phyloP scores from a whole-genome alignment of 78 protist species.

The Dictyostelium firmibasis region DNA sequence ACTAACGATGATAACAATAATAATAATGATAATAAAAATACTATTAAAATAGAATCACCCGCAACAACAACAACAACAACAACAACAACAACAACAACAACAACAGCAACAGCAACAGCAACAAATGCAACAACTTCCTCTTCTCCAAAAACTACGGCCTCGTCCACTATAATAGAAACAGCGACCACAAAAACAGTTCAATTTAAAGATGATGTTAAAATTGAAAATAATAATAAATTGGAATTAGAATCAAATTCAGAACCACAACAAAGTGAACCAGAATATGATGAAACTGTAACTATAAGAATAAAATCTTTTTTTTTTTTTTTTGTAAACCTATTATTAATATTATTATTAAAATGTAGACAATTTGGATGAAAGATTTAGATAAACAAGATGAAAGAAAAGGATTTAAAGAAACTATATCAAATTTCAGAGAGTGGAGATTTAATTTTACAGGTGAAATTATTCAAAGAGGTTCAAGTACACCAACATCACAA shows the following conservation, averaged over 20 bases:
- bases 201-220: constrained; percentile 6
- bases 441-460: constrained; percentile 72
- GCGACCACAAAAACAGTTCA: neutral
- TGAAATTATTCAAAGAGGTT: constrained; percentile 12
- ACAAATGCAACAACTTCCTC: too few species aligned
- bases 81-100: too few species aligned
- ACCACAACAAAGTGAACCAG: neutral
- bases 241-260: neutral
- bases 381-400: constrained; percentile 28
- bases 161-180: neutral
- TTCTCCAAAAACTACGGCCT: neutral
- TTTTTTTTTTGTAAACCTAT: neutral
- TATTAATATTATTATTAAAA: too few species aligned
- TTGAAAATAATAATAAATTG: neutral
- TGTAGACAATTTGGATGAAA: constrained; percentile 60
- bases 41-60: neutral
- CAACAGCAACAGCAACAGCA: too few species aligned
- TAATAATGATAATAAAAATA: too few species aligned
- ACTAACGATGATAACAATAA: neutral
- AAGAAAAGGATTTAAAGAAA: neutral
- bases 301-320: neutral
- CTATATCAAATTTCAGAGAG: constrained; percentile 4
- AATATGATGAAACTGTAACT: constrained; percentile 16
- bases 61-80: neutral
- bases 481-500: constrained; percentile 23